Conservation (phyloP, 2,329 filamentous ascomycete genomes). For the Tolypocladium cylindrosporum region DNA sequence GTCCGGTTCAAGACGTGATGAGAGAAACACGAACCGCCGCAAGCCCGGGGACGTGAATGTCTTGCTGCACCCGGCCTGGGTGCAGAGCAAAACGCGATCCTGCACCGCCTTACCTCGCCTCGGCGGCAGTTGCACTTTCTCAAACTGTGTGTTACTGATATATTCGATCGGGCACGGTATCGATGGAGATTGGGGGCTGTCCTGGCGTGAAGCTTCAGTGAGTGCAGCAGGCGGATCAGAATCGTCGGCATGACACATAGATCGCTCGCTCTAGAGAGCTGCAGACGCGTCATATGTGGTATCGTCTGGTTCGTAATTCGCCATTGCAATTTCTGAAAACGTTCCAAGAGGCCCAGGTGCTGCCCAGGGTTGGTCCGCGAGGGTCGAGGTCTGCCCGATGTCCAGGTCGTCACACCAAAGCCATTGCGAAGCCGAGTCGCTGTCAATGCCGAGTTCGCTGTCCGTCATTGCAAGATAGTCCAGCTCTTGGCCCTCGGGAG, state of each 20-base stretch:
- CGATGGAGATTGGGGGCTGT: no score
- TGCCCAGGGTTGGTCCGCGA: neutral
- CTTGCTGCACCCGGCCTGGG: neutral
- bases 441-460: neutral
- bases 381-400: no score
- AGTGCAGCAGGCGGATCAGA: neutral
- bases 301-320: neutral
- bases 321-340: neutral
- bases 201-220: neutral
- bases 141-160: neutral
- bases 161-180: no score
- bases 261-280: constrained; percentile 1
- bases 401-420: neutral
- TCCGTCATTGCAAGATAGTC: neutral
- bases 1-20: neutral
- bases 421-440: neutral
- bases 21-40: neutral
- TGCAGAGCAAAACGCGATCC: neutral
- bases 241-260: neutral
- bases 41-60: neutral
- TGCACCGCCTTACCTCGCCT: neutral
- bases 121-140: neutral
- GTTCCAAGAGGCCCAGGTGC: neutral
- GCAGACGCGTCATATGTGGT: neutral
- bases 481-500: neutral